Percentiles rank a stretch among this genome's conserved stretches.
Evolutionary conservation across 805 yeast genomes (phyloP).

Genomic region (Trichomonascus vanleenenianus): DNA sequence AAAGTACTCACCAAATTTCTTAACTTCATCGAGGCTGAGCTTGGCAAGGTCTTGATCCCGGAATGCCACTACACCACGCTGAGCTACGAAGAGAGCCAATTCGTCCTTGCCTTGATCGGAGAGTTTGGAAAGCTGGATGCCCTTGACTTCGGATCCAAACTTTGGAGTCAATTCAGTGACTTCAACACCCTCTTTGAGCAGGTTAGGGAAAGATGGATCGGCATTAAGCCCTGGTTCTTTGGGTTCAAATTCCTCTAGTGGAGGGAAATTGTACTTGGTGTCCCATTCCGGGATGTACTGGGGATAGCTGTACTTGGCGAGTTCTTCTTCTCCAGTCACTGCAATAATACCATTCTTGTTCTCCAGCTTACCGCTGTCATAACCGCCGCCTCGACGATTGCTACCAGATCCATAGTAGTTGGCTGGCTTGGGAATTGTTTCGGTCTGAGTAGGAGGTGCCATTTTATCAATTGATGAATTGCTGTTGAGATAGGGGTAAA

Average conservation of each 20-base stretch:
- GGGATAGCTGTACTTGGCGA: neutral
- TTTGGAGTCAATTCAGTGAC: constrained; percentile 49
- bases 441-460: neutral
- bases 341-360: neutral
- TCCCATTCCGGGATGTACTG: constrained; percentile 60
- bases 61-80: constrained; percentile 65
- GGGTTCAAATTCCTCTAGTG: constrained; percentile 48
- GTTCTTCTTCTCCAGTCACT: neutral
- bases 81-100: constrained; percentile 59
- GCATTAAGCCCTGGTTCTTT: constrained; percentile 58
- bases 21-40: constrained; percentile 36
- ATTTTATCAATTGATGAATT: neutral
- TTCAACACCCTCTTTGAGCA: constrained; percentile 29
- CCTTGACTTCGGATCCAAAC: constrained; percentile 58
- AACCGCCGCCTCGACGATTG: no score
- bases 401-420: neutral
- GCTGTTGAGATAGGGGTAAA: no score
- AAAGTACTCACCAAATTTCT: constrained; percentile 52
- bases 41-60: constrained; percentile 55
- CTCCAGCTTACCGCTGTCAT: neutral
- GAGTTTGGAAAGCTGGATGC: constrained; percentile 54
- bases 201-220: constrained; percentile 45
- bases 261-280: constrained; percentile 43
- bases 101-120: constrained; percentile 54
- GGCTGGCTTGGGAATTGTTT: neutral